Conservation (phyloP, 2,329 filamentous ascomycete species). For the Coniochaeta hoffmannii region DNA sequence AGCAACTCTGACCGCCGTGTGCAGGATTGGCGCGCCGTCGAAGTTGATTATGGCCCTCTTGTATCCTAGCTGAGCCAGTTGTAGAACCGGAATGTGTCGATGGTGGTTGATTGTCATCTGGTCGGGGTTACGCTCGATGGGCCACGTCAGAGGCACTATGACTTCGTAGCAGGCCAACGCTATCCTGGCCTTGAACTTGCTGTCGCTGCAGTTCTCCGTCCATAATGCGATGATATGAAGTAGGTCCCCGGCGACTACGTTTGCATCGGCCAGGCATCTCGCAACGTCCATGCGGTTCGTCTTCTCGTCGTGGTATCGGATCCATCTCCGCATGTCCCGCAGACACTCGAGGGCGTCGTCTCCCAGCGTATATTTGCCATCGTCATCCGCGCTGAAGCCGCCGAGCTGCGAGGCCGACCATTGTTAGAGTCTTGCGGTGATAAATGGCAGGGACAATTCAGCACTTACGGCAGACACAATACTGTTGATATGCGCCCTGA, state of each 20-base stretch:
- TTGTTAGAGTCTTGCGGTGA: background rate
- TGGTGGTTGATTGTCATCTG: slow-evolving; percentile 91
- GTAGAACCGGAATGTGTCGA: slow-evolving; percentile 81
- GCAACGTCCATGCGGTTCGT: slow-evolving; percentile 92
- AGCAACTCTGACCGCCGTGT: slow-evolving; percentile 72
- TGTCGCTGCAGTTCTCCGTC: slow-evolving; percentile 65
- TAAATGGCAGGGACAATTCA: background rate
- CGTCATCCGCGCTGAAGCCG: slow-evolving; percentile 70
- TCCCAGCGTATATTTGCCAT: slow-evolving; percentile 79
- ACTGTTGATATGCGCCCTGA: slow-evolving; percentile 88
- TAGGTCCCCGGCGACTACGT: slow-evolving; percentile 83
- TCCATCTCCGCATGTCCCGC: slow-evolving; percentile 90
- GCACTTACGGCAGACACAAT: slow-evolving; percentile 79
- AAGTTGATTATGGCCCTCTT: slow-evolving; percentile 84
- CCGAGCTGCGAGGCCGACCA: slow-evolving; percentile 57
- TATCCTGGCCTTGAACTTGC: slow-evolving; percentile 69
- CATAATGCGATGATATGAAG: slow-evolving; percentile 81
- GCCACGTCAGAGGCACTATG: slow-evolving; percentile 90
- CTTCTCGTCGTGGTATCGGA: slow-evolving; percentile 90
- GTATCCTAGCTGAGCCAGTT: slow-evolving; percentile 81
- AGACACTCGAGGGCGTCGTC: slow-evolving; percentile 89
- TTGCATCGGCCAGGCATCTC: slow-evolving; percentile 83
- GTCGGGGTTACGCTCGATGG: slow-evolving; percentile 69
- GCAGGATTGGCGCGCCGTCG: slow-evolving; percentile 68
- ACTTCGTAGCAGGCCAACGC: slow-evolving; percentile 84